These are phyloP conservation scores for Carpinus fangiana DNA, from an alignment of 306 rosid species.

Conservation along the genomic window DNA sequence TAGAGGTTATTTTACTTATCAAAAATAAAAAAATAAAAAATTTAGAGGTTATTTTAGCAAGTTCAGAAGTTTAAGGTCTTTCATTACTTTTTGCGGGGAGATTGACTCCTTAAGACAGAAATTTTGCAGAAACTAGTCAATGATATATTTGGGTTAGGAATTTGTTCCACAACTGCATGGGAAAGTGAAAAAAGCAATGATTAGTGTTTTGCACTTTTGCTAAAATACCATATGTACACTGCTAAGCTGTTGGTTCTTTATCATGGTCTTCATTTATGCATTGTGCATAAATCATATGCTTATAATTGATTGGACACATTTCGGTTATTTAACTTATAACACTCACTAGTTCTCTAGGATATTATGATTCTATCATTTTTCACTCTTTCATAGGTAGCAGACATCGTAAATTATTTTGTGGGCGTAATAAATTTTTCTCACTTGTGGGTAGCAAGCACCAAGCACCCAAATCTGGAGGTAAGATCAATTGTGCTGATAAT, in stretches of 20 bases:
- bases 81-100: too few relatives aligned
- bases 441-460: slow-evolving; percentile 33
- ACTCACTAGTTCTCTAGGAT: slow-evolving; percentile 8
- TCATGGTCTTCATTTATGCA: background rate
- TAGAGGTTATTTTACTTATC: too few relatives aligned
- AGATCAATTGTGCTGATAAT: background rate
- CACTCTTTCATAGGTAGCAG: slow-evolving; percentile 37
- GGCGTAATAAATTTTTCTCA: slow-evolving; percentile 47
- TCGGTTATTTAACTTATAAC: background rate
- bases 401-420: slow-evolving; percentile 39
- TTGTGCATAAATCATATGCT: slow-evolving; percentile 16
- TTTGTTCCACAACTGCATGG: background rate
- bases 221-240: background rate
- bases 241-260: background rate
- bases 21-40: too few relatives aligned
- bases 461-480: slow-evolving; percentile 38
- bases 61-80: too few relatives aligned
- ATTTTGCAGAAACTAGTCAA: background rate
- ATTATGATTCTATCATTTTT: slow-evolving; percentile 19
- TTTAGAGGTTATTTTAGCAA: too few relatives aligned
- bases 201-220: background rate
- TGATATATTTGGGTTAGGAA: background rate
- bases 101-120: background rate
- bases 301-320: slow-evolving; percentile 1
- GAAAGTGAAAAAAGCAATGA: background rate